phyloP scores from a whole-genome alignment of 1,139 yeast genomes.

The Blastobotrys illinoisensis region DNA sequence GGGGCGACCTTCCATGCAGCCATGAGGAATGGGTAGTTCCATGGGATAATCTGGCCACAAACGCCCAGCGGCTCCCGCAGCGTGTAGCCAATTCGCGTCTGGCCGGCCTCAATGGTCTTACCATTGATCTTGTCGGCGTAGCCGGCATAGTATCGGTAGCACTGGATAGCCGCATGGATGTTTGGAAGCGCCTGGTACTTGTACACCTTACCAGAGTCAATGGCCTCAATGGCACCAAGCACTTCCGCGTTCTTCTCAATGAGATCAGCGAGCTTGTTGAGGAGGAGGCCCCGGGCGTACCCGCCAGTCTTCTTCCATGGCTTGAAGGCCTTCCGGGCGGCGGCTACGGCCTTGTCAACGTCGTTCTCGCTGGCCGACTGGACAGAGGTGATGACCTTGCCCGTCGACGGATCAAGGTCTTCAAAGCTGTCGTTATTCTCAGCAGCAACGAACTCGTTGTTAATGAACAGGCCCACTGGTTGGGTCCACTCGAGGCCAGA shows the following conservation, averaged over 20 bases:
- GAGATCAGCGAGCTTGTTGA: constrained; percentile 60
- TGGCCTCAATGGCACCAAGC: constrained; percentile 66
- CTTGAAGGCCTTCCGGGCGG: constrained; percentile 50
- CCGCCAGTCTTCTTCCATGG: constrained; percentile 45
- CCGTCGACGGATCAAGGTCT: constrained; percentile 53
- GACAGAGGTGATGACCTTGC: constrained; percentile 48
- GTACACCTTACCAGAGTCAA: constrained; percentile 77
- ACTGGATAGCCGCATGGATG: constrained; percentile 49
- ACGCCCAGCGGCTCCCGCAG: constrained; percentile 70
- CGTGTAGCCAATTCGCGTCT: constrained; percentile 54
- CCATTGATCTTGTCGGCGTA: constrained; percentile 74
- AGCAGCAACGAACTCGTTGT: constrained; percentile 53
- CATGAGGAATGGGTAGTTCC: constrained; percentile 87
- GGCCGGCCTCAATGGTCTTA: constrained; percentile 59
- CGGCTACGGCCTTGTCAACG: constrained; percentile 53
- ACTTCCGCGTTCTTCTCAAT: constrained; percentile 56
- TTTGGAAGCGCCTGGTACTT: constrained; percentile 49
- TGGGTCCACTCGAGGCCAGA: constrained; percentile 56
- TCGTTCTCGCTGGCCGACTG: constrained; percentile 54
- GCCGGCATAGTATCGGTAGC: constrained; percentile 70
- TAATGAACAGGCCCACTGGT: constrained; percentile 63
- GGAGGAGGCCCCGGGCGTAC: constrained; percentile 50
- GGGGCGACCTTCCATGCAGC: constrained; percentile 81
- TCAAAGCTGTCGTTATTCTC: constrained; percentile 46
- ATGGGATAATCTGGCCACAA: constrained; percentile 80